A percentile compares a stretch with the other conserved stretches of the same genome.
Conservation (phyloP, 345 rosid species). For the Kandelia obovata region DNA sequence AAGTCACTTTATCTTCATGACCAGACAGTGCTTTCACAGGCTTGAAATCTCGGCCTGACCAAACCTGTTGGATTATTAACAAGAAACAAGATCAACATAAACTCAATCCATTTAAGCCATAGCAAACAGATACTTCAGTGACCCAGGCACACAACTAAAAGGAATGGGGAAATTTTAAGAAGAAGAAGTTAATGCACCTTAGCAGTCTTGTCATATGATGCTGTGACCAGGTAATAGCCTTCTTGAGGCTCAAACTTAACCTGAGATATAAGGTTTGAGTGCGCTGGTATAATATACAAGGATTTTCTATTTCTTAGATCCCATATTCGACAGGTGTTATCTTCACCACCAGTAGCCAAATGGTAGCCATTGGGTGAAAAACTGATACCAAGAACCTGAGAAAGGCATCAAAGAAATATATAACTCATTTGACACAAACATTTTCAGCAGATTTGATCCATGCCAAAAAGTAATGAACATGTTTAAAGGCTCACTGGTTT, state of each 20-base stretch:
- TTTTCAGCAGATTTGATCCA: neutral
- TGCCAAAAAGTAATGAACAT: neutral
- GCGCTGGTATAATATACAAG: constrained; percentile 82
- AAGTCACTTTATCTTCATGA: constrained; percentile 80
- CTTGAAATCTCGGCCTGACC: constrained; percentile 92
- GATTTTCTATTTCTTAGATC: constrained; percentile 89
- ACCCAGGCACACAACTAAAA: neutral
- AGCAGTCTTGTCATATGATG: constrained; percentile 89
- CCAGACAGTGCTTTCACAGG: constrained; percentile 71
- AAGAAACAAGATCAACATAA: constrained; percentile 9
- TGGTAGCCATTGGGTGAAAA: constrained; percentile 98
- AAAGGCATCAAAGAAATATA: constrained; percentile 17
- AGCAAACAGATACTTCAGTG: neutral
- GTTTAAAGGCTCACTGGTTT: constrained; percentile 56
- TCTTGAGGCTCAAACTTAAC: constrained; percentile 95
- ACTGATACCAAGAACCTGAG: constrained; percentile 73
- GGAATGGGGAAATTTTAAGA: neutral
- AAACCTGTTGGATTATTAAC: constrained; percentile 46
- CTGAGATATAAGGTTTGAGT: constrained; percentile 84
- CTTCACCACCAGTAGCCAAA: constrained; percentile 93
- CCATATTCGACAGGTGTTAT: constrained; percentile 93
- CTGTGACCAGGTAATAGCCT: constrained; percentile 83
- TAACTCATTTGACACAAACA: constrained; percentile 4
- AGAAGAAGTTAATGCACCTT: constrained; percentile 45
- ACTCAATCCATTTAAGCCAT: constrained; percentile 4